Percentiles rank a stretch among this genome's conserved stretches.
Evolutionary conservation across 352 stramenopile species (phyloP).

Genomic region (Pythium insidiosum): DNA sequence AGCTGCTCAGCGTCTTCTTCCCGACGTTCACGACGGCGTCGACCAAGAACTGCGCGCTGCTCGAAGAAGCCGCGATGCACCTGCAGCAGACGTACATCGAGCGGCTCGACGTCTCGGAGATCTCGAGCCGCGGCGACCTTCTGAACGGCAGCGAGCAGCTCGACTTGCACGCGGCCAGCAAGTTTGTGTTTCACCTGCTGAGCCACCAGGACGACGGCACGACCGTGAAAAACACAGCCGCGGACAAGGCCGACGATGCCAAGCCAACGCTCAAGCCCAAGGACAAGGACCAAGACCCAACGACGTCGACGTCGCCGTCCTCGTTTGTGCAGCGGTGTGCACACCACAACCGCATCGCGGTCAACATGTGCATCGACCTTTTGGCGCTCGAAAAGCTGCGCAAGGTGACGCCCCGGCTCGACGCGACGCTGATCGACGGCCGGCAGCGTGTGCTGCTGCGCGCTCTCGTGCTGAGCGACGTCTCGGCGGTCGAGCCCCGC

Average conservation of each 20-base stretch:
- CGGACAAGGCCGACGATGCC: no score
- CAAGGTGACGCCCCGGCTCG: conserved; percentile 6
- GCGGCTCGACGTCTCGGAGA: conserved; percentile 30
- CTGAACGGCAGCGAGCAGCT: conserved; percentile 25
- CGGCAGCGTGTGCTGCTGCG: conserved; percentile 53
- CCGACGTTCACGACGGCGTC: conserved; percentile 52
- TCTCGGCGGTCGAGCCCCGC: conserved; percentile 36
- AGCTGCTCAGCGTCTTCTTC: conserved; percentile 74
- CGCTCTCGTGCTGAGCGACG: conserved; percentile 36
- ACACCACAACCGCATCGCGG: conserved; percentile 65
- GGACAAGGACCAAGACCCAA: conserved; percentile 6
- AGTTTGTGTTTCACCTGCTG: conserved; percentile 57
- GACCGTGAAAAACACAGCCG: no score
- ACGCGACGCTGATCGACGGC: conserved; percentile 20
- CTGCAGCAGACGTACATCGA: conserved; percentile 58
- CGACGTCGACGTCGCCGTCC: not conserved
- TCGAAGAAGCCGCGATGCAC: conserved; percentile 58
- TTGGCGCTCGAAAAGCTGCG: conserved; percentile 47
- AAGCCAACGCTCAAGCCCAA: conserved; percentile 13
- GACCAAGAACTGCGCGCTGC: conserved; percentile 38
- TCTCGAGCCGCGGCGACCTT: conserved; percentile 11
- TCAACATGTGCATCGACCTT: conserved; percentile 68
- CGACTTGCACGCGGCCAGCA: conserved; percentile 38
- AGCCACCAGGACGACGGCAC: conserved; percentile 37
- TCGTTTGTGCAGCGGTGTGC: conserved; percentile 22